phyloP scores from a whole-genome alignment of 1,284 basidiomycete genomes.

The Ustilago bromivora region DNA sequence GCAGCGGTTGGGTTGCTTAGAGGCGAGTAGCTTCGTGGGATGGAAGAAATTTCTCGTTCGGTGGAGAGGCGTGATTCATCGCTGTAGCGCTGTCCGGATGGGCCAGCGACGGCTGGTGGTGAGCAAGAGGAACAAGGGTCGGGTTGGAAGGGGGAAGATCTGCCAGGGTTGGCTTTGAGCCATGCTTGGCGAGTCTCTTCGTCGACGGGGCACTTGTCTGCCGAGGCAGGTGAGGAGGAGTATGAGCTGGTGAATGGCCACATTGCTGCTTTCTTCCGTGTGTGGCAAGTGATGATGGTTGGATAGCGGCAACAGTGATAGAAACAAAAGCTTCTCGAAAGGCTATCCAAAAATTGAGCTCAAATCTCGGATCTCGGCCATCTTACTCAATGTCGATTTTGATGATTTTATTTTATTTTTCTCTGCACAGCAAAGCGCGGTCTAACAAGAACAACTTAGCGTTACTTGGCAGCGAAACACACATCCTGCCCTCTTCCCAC shows the following conservation, averaged over 20 bases:
- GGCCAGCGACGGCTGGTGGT: constrained; percentile 15
- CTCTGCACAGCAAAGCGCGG: neutral
- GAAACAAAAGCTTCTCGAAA: neutral
- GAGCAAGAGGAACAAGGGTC: neutral
- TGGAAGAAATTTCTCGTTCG: constrained; percentile 86
- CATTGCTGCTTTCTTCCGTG: constrained; percentile 16
- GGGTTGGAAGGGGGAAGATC: constrained; percentile 34
- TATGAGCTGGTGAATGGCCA: constrained; percentile 36
- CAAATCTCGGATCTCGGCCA: constrained; percentile 7
- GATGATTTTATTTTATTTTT: too few species aligned
- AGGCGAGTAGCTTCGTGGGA: constrained; percentile 75
- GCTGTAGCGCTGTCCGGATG: constrained; percentile 25
- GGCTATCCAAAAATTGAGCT: neutral
- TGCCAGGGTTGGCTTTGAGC: constrained; percentile 68
- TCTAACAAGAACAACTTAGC: neutral
- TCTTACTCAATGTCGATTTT: neutral
- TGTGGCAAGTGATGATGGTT: neutral
- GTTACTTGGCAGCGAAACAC: too few species aligned
- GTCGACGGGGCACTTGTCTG: constrained; percentile 79
- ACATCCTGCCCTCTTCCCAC: too few species aligned
- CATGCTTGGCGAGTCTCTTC: constrained; percentile 71
- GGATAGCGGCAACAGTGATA: neutral
- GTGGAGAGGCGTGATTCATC: constrained; percentile 71
- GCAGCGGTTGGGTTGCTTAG: constrained; percentile 24
- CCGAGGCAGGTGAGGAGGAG: constrained; percentile 11